Conservation (phyloP, 2,329 filamentous ascomycete genomes). For the Colletotrichum brevisporum region DNA sequence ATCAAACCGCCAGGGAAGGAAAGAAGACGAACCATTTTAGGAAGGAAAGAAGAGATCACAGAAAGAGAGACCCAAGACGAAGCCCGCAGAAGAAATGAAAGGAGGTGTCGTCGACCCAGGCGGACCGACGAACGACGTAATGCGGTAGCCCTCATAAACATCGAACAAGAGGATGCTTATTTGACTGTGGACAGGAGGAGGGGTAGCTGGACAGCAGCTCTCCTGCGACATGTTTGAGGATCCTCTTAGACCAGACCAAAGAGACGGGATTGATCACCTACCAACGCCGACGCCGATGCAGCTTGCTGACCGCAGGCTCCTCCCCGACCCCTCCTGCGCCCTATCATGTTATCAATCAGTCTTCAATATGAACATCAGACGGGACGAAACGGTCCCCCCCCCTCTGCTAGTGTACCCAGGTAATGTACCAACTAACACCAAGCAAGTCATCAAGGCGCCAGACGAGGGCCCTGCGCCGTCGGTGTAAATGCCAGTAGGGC, state of each 20-base stretch:
- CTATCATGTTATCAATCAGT: background rate
- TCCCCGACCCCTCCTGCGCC: too few species aligned
- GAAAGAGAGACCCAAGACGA: background rate
- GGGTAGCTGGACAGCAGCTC: background rate
- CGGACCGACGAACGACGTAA: background rate
- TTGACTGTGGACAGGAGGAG: too few species aligned
- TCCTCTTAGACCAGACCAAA: background rate
- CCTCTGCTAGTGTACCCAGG: too few species aligned
- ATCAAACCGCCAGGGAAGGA: too few species aligned
- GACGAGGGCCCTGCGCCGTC: too few species aligned
- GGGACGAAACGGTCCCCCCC: slow-evolving; percentile 10
- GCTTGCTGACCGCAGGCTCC: background rate
- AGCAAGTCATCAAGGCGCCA: too few species aligned
- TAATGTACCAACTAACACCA: too few species aligned
- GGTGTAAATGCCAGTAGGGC: too few species aligned
- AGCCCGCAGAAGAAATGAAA: background rate
- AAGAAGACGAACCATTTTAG: too few species aligned
- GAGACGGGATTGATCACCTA: background rate
- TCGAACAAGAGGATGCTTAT: background rate
- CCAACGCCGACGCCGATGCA: too few species aligned
- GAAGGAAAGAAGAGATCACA: background rate
- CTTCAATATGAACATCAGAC: slow-evolving; percentile 12
- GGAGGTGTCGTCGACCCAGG: background rate
- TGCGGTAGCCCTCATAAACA: background rate
- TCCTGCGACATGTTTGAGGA: slow-evolving; percentile 36